Base-by-base conservation (phyloP, 192 early-diverging fungal species). In the Coemansia sp. region DNA sequence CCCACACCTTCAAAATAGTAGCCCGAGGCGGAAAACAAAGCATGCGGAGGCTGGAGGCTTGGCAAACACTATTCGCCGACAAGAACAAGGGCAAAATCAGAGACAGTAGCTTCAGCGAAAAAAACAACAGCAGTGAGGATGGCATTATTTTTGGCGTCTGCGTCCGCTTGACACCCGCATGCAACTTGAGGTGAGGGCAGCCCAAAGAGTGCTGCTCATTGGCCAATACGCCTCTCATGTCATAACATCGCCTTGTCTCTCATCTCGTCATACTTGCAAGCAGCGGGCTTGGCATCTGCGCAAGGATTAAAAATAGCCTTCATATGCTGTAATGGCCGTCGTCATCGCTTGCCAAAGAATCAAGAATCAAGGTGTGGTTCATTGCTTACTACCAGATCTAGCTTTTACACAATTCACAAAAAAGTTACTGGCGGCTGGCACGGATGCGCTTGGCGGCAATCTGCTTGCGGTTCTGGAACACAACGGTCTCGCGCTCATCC, bases 381-480 rank as follows among this genome's bases (percentile, higher is more conserved):
- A 22, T 27, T 50, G 24, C 46, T 50, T 29, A 24, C 46, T 50
- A 50, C 46, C 46, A 50, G 46, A 27, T 22, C 22, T 24, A 50
- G 19, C 26, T 50, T 19, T n/a, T n/a, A n/a, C n/a, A 46, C 43
- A 46, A 46, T 14, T 24, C 21, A 12, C 21, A 53, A 53, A 53
- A 17, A 6, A 52, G 63, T 67, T 76, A 76, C 65, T 77, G 36
- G 65, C 60, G 65, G 68, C 57, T 57, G 44, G 74, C 74, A 36
- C 64, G 74, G 52, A 76, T 64, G 53, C 74, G 74, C 74, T 76
- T 73, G 56, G 63, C 70, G 35, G 70, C 70, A 53, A 73, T 60
- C 70, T 73, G 70, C 64, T 63, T 76, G 43, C 74, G 78, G 60
- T 82, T 80, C 67, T 66, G 68, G 44, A 70, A 76, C 26, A 64